These are phyloP conservation scores for Penicillium sp. DNA, from an alignment of 2,329 filamentous ascomycete genomes.

Conservation along the genomic window DNA sequence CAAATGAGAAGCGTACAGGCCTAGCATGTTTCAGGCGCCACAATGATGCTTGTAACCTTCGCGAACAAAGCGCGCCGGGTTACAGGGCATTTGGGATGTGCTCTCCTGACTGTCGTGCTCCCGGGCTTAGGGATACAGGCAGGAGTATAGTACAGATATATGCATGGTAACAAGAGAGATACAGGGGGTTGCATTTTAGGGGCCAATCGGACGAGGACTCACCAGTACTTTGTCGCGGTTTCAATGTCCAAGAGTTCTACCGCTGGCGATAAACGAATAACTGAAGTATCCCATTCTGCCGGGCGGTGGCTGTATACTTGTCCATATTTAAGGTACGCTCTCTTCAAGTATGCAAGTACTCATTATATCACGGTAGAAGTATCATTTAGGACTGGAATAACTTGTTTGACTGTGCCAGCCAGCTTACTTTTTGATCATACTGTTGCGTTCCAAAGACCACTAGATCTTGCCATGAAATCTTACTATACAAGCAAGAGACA, in stretches of 20 bases:
- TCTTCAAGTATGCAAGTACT: too few species aligned
- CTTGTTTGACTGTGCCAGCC: not conserved
- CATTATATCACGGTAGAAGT: not conserved
- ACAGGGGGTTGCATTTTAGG: not conserved
- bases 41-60: slow-evolving; percentile 14
- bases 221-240: slow-evolving; percentile 18
- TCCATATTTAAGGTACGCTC: not conserved
- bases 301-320: slow-evolving; percentile 13
- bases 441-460: not conserved
- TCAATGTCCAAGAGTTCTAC: slow-evolving; percentile 10
- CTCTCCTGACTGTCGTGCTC: slow-evolving; percentile 17
- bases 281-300: slow-evolving; percentile 24
- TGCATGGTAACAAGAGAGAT: slow-evolving; percentile 3
- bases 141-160: slow-evolving; percentile 1
- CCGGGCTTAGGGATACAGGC: not conserved
- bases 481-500: not conserved
- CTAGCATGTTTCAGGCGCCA: slow-evolving; percentile 29
- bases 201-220: slow-evolving; percentile 10
- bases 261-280: slow-evolving; percentile 20
- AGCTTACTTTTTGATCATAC: not conserved
- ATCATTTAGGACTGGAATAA: not conserved
- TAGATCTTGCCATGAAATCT: not conserved
- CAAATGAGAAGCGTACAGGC: slow-evolving; percentile 31
- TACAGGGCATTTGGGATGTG: slow-evolving; percentile 16
- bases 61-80: slow-evolving; percentile 25